Base-by-base conservation (phyloP, 2,329 filamentous ascomycete species). In the Tolypocladium album region DNA sequence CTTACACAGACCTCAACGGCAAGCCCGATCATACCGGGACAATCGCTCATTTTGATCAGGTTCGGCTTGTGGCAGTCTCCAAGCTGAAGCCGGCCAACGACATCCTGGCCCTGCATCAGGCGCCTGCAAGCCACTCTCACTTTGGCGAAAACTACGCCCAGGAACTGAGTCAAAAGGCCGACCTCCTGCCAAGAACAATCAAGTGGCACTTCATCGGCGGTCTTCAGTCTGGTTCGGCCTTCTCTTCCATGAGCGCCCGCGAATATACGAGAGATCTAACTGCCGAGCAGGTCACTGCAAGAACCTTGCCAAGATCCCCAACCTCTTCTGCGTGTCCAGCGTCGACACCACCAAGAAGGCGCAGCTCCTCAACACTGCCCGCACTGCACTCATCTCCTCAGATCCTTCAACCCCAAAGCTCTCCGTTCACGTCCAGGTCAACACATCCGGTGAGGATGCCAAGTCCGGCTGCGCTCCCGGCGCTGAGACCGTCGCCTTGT, bases 111-210 rank as follows among this genome's bases (percentile, higher is more conserved):
- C 83, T 99, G 1, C 88, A 95, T 76, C 79, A 83, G 67, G 74
- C 79, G 0, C 78, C 81, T 1, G 72, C 77, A 38, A 73, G 76
- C 1, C 89, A 92, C 59, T 66, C 79, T 22, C 90, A 99, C 76
- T 97, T 97, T 73, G 94, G 94, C 67, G 94, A 99, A 76, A 99
- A 99, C 79, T 99, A 99, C 77, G 82, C 88, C 4, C 89, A 93
- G 75, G 94, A 99, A 74, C 83, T 99, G 59, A 81, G 82, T 61
- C 88, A 96, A 72, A 99, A 99, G 75, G 88, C 91, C 1, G 82
- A 83, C 42, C 72, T 96, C 24, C 82, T 99, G 13, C 93, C 94
- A 0, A 76, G 77, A 53, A 82, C 81, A 40, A 89, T 99, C 65
- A 82, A 82, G 67, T 99, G 94, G 94, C 94, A 99, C 75, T 97